Evolutionary conservation across 257 asterid species (phyloP), one percentile per base, ranked within the genome.

Genomic region (Solanum lycopersicoides): DNA sequence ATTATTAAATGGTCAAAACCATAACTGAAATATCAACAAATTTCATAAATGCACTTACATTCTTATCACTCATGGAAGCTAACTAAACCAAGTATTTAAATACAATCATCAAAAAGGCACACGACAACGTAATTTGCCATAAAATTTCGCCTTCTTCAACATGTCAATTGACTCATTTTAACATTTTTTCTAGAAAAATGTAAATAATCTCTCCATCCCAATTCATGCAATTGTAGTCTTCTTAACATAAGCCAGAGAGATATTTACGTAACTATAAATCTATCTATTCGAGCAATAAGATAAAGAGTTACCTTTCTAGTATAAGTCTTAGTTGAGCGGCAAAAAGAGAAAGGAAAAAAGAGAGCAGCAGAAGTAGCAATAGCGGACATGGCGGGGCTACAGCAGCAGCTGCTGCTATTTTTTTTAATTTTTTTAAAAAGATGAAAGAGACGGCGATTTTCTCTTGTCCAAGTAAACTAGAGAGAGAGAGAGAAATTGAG

Each of bases 281-380:
- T 16, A 21, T 53, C 21, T 18, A 50, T 53, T 53, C 11, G 1
- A 53, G 9, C 63, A 18, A 53, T 59, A 59, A 2, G 25, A 59
- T 4, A 20, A 59, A 59, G 12, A 59, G 28, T 59, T 89, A 96
- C 99, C 98, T 90, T 93, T 93, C 76, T 95, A 75, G 32, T 74
- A 92, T 25, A 59, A 77, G 88, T 89, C 91, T 93, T 95, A 13
- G 93, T 77, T 23, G 98, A 93, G 32, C 93, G 93, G 42, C 89
- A 84, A 13, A 88, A 85, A 41, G 98, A 90, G 87, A 94, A 90
- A 3, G 99, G 98, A 47, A 97, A 95, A 30, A 94, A 88, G 11
- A 97, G 98, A 85, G 96, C 96, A 68, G 96, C 92, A 88, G 98
- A 96, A 9, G 98, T 90, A 63, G 99, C 98, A 92, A 94, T 93